phyloP scores from a whole-genome alignment of 2,329 filamentous ascomycete genomes.

The Stemphylium lycopersici region DNA sequence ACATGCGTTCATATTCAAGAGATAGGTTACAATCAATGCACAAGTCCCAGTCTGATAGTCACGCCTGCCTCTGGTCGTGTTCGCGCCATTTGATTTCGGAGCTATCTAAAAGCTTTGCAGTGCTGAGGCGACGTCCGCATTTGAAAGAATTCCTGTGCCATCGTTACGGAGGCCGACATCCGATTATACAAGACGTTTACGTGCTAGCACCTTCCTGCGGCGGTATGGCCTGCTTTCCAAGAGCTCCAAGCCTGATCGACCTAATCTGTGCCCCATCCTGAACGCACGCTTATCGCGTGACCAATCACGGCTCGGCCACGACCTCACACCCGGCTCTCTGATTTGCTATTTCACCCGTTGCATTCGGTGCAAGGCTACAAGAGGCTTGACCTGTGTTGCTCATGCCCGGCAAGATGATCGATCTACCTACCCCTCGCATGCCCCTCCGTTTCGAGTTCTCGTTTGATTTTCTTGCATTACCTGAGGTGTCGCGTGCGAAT shows the following conservation, averaged over 20 bases:
- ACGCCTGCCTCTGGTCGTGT: background rate
- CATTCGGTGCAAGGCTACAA: slow-evolving; percentile 5
- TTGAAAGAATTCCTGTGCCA: background rate
- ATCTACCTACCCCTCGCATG: slow-evolving; percentile 4
- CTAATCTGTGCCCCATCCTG: background rate
- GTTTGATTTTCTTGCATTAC: background rate
- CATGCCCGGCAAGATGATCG: background rate
- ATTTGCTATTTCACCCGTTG: slow-evolving; percentile 4
- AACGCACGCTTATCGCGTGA: background rate
- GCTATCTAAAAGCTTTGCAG: background rate
- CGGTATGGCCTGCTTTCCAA: slow-evolving; percentile 4
- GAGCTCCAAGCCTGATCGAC: slow-evolving; percentile 7
- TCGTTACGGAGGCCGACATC: background rate
- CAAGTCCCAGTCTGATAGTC: background rate
- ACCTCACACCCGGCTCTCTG: slow-evolving; percentile 1
- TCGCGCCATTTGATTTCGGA: background rate
- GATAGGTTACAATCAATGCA: slow-evolving; percentile 7
- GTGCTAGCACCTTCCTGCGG: background rate
- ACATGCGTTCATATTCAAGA: slow-evolving; percentile 9
- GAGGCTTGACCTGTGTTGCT: background rate
- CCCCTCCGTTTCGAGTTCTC: background rate
- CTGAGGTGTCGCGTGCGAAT: slow-evolving; percentile 7
- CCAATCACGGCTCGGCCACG: slow-evolving; percentile 4
- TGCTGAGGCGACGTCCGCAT: background rate
- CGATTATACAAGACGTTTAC: background rate